Percentiles rank a stretch among this genome's conserved stretches.
These are phyloP conservation scores for Erigeron canadensis DNA, from an alignment of 129 eudicot genomes.

Conservation along the genomic window DNA sequence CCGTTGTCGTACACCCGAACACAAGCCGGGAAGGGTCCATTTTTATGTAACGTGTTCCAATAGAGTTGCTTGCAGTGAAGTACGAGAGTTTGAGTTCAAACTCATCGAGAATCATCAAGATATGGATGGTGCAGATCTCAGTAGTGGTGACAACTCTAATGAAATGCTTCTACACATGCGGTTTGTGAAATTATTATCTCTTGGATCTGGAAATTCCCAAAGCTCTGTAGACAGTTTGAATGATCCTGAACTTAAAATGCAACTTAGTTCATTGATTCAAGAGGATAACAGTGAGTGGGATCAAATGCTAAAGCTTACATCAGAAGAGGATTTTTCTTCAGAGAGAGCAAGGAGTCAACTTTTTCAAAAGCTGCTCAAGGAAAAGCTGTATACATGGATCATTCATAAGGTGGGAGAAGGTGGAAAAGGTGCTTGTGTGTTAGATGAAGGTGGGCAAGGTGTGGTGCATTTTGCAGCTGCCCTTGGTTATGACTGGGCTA, in stretches of 20 bases:
- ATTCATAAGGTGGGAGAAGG: constrained; percentile 76
- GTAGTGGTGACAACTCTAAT: constrained; percentile 32
- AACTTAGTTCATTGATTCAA: constrained; percentile 48
- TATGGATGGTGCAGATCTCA: constrained; percentile 32
- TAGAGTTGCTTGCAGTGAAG: constrained; percentile 96
- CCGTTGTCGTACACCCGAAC: constrained; percentile 78
- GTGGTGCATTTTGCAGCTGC: constrained; percentile 91
- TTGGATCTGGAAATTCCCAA: constrained; percentile 36
- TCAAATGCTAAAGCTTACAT: constrained; percentile 46
- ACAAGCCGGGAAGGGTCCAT: constrained; percentile 77
- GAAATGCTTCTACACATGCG: constrained; percentile 60
- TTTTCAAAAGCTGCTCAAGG: constrained; percentile 60
- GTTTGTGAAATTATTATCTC: constrained; percentile 61
- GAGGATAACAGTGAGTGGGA: constrained; percentile 71
- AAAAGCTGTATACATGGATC: constrained; percentile 79
- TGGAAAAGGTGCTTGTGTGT: constrained; percentile 81
- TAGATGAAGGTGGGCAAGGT: constrained; percentile 91
- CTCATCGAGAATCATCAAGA: constrained; percentile 33
- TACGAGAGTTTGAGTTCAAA: constrained; percentile 85
- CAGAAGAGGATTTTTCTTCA: constrained; percentile 46
- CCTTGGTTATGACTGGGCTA: constrained; percentile 95
- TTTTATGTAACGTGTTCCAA: constrained; percentile 91
- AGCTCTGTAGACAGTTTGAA: constrained; percentile 31
- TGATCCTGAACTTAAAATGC: constrained; percentile 42
- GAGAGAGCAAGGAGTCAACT: constrained; percentile 54